Conservation (phyloP, 768 basidiomycete species). For the Rubroboletus satanas region DNA sequence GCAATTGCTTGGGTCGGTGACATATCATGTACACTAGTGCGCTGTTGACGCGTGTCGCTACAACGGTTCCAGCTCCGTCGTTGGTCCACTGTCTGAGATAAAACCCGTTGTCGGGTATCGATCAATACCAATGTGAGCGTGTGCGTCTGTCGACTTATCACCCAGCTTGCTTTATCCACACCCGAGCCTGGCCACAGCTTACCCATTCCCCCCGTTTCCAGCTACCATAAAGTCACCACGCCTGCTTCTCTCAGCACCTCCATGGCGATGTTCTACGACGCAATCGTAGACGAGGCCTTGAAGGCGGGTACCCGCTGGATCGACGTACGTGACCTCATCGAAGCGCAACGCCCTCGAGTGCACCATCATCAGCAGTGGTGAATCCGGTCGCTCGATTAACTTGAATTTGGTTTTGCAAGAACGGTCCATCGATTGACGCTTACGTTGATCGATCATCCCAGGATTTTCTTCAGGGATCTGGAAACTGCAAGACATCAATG, state of each 20-base stretch:
- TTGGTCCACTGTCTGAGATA: not conserved
- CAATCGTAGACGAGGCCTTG: no score
- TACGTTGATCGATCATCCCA: not conserved
- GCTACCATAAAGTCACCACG: no score
- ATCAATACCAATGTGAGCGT: no score
- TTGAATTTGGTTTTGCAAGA: not conserved
- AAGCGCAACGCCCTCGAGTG: conserved; percentile 50
- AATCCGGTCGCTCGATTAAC: not conserved
- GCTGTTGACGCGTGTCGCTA: not conserved
- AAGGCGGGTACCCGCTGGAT: no score
- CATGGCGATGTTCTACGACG: no score
- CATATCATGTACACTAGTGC: not conserved
- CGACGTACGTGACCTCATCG: conserved; percentile 42
- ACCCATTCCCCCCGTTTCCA: no score
- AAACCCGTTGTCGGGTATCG: no score
- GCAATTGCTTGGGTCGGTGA: not conserved
- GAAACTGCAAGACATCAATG: no score
- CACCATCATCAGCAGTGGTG: conserved; percentile 45
- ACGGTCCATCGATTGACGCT: not conserved
- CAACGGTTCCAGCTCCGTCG: not conserved
- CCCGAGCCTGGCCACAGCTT: no score
- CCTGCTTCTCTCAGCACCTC: no score
- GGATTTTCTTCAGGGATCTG: not conserved
- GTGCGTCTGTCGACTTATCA: no score
- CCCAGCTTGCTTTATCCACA: no score